Evolutionary conservation across 1,284 basidiomycete genomes (phyloP), one percentile per base, ranked within the genome.

Genomic region (Waitea zeae): DNA sequence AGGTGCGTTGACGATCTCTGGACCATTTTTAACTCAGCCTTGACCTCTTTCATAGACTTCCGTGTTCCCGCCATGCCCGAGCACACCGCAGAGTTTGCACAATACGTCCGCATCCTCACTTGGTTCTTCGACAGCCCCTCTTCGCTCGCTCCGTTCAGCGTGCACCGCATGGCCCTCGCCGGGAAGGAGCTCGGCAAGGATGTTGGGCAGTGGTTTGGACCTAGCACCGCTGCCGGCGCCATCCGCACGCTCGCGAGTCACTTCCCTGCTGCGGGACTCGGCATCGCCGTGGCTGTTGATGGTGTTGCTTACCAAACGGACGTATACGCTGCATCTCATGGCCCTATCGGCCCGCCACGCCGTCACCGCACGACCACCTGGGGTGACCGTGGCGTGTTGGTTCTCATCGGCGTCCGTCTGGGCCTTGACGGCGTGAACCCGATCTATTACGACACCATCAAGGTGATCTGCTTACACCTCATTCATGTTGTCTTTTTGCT

Each of bases 191-290:
- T 96, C 1, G 93, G 93, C 11, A 96, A 88, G 44, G 87, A 92
- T 44, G 82, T 96, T 0, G 93, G 93, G 2, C 83, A 90, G 53
- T 97, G 93, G 93, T 97, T 97, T 48, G 93, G 93, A 0, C 93
- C 93, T 0, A 93, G 87, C 49, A 93, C 88, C 0, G 93, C 93
- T 19, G 89, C 92, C 4, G 90, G 90, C 22, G 92, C 89, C 12
- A 83, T 97, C 59, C 84, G 82, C 53, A 68, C 74, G 0, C 70
- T 95, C 5, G 78, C 84, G 17, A 69, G 79, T 48, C 66, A 70
- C 0, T 96, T 83, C 54, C 77, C 83, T 2, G 74, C 82, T 34
- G 77, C 81, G 20, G 80, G 79, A 0, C 58, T 97, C 6, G 75
- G 82, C 4, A 87, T 96, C 0, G 70, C 80, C 2, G 69, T 89